Percentiles rank a stretch among this genome's conserved stretches.
Conservation (phyloP, 768 basidiomycete genomes). For the Hirschioporus abietinus region DNA sequence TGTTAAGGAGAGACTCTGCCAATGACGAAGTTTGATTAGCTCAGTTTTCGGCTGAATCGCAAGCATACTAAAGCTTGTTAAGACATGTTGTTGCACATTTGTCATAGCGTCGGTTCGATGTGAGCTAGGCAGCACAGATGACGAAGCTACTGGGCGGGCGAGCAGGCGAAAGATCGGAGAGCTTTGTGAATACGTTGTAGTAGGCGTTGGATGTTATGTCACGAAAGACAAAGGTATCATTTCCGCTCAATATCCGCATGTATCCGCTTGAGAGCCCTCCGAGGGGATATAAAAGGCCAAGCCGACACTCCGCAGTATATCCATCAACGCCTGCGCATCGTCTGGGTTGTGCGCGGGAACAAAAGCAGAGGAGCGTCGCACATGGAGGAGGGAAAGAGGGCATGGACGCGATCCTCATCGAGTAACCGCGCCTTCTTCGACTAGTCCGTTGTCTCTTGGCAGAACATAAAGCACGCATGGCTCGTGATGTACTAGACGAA, state of each 20-base stretch:
- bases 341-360: background rate
- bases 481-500: background rate
- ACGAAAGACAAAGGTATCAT: background rate
- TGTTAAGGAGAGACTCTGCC: background rate
- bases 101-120: background rate
- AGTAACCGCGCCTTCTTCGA: background rate
- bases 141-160: background rate
- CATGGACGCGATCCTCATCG: background rate
- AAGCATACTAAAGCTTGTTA: background rate
- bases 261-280: background rate
- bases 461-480: background rate
- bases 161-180: background rate
- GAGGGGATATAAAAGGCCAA: background rate
- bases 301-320: background rate
- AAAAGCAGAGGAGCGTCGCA: background rate
- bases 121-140: background rate
- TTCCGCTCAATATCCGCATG: background rate
- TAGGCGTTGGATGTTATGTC: background rate
- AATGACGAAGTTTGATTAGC: background rate
- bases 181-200: background rate
- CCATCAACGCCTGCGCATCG: background rate
- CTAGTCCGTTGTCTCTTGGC: background rate
- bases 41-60: background rate
- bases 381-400: background rate
- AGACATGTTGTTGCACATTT: background rate